Evolutionary conservation across 2,329 filamentous ascomycete genomes (phyloP).

Genomic region (Erysiphe pulchra): DNA sequence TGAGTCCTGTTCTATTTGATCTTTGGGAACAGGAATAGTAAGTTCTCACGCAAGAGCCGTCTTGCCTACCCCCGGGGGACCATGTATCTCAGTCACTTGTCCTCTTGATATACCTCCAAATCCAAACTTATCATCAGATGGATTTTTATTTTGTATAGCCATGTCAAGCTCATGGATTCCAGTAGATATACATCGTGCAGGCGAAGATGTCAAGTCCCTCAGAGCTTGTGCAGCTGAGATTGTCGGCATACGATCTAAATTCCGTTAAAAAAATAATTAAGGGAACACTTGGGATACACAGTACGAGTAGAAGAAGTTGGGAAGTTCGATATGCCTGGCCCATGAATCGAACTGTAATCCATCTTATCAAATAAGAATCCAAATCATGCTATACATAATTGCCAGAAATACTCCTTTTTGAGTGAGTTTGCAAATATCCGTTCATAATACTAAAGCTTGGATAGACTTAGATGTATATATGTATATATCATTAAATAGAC

Average conservation of each 20-base stretch:
- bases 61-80: conserved; percentile 67
- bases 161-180: conserved; percentile 27
- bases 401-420: no score
- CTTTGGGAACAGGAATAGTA: background rate
- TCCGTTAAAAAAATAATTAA: conserved; percentile 1
- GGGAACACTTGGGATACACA: background rate
- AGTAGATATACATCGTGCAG: conserved; percentile 27
- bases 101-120: conserved; percentile 42
- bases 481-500: no score
- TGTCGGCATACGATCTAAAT: conserved; percentile 46
- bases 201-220: conserved; percentile 27
- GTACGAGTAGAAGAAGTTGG: conserved; percentile 11
- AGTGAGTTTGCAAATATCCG: no score
- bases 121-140: conserved; percentile 3
- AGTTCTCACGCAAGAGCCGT: conserved; percentile 35
- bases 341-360: conserved; percentile 33
- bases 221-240: conserved; percentile 51
- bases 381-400: no score
- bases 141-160: conserved; percentile 16
- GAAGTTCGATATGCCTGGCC: conserved; percentile 34
- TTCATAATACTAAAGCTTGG: no score
- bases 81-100: conserved; percentile 68
- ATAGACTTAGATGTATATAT: no score
- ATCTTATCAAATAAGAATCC: conserved; percentile 13
- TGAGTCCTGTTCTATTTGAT: background rate